Percentiles rank a stretch among this genome's conserved stretches.
Evolutionary conservation across 352 stramenopile genomes (phyloP).

Genomic region (Globisporangium cystogenes): DNA sequence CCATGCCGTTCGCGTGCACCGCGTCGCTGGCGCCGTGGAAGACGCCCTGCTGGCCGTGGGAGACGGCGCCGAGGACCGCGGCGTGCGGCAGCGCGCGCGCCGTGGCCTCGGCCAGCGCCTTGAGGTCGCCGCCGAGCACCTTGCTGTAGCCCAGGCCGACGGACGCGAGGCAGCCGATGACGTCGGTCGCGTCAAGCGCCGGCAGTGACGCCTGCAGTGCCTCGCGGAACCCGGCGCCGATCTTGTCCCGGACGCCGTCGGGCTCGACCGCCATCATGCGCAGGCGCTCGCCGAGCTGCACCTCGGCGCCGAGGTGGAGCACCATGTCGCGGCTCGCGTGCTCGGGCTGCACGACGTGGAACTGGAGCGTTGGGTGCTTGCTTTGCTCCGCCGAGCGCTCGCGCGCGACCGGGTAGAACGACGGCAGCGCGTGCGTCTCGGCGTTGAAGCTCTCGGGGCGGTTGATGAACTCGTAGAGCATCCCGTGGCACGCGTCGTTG

Average conservation of each 20-base stretch:
- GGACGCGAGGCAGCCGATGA: constrained; percentile 66
- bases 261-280: constrained; percentile 70
- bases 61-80: constrained; percentile 52
- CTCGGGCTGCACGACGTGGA: constrained; percentile 72
- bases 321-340: constrained; percentile 40
- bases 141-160: constrained; percentile 65
- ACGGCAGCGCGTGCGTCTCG: constrained; percentile 51
- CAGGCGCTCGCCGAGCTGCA: constrained; percentile 55
- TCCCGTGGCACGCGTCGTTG: constrained; percentile 70
- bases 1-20: constrained; percentile 75
- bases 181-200: constrained; percentile 42
- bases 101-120: constrained; percentile 45
- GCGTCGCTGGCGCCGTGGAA: constrained; percentile 46
- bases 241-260: constrained; percentile 43
- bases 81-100: constrained; percentile 46
- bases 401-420: constrained; percentile 73
- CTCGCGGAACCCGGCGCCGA: constrained; percentile 45
- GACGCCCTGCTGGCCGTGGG: constrained; percentile 69
- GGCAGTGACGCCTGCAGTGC: constrained; percentile 48
- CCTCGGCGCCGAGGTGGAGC: constrained; percentile 46
- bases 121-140: constrained; percentile 61
- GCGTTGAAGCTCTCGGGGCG: constrained; percentile 61
- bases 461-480: constrained; percentile 59
- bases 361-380: constrained; percentile 30
- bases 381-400: constrained; percentile 12